A percentile compares a stretch with the other conserved stretches of the same genome.
phyloP scores from a whole-genome alignment of 78 protist genomes.

The Paulinella micropora region DNA sequence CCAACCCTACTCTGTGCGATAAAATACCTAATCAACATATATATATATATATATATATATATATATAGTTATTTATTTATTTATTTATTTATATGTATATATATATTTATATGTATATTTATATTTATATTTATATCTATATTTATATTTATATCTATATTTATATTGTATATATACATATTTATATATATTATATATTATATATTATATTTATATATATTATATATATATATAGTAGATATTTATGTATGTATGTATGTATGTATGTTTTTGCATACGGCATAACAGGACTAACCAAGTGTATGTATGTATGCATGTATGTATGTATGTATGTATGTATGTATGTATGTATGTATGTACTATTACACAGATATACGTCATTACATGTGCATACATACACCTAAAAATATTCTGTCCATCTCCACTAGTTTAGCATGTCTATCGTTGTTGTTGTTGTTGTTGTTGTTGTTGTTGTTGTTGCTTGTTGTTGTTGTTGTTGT shows the following conservation, averaged over 20 bases:
- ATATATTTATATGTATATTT: background rate
- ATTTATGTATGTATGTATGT: background rate
- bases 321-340: background rate
- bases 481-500: no score
- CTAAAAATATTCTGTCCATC: background rate
- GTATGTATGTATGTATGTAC: background rate
- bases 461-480: no score
- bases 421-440: background rate
- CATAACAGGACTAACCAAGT: background rate
- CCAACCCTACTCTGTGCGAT: no score
- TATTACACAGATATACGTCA: background rate
- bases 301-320: background rate
- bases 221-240: background rate
- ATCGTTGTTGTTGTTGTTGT: no score
- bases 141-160: background rate
- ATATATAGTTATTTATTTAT: background rate
- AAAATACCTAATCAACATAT: no score
- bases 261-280: background rate
- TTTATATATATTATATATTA: background rate
- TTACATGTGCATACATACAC: background rate
- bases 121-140: background rate
- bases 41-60: background rate
- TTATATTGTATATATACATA: background rate
- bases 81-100: background rate
- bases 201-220: background rate